Conservation (phyloP, 768 basidiomycete genomes). For the Mycena epipterygia region DNA sequence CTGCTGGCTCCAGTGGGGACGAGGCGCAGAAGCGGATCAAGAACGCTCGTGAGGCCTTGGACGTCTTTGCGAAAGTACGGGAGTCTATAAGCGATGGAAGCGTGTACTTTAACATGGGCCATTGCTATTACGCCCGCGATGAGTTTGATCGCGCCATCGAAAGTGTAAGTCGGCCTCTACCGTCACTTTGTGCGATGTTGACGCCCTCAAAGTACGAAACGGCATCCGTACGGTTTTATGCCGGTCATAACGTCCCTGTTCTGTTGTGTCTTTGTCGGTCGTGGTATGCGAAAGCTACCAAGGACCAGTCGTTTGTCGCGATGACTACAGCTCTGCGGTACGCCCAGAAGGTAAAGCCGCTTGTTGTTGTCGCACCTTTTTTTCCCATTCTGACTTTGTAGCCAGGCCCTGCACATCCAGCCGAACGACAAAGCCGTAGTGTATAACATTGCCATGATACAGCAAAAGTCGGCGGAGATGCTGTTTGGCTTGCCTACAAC, state of each 20-base stretch:
- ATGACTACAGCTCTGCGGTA: constrained; percentile 90
- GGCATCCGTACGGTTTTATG: constrained; percentile 84
- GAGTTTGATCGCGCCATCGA: constrained; percentile 98
- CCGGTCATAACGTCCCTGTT: constrained; percentile 79
- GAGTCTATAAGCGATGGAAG: constrained; percentile 87
- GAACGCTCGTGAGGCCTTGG: constrained; percentile 89
- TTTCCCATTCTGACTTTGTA: constrained; percentile 11
- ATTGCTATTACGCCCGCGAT: constrained; percentile 92
- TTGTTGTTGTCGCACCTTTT: not conserved
- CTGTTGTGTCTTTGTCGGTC: constrained; percentile 91
- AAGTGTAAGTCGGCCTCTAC: constrained; percentile 69
- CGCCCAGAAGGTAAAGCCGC: constrained; percentile 80
- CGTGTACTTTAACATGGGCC: constrained; percentile 96
- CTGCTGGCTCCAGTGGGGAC: constrained; percentile 62
- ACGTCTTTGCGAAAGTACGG: constrained; percentile 90
- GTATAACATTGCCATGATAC: constrained; percentile 98
- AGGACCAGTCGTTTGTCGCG: constrained; percentile 84
- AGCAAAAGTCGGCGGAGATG: constrained; percentile 96
- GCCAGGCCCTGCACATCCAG: constrained; percentile 85
- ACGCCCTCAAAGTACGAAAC: constrained; percentile 82
- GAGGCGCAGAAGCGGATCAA: constrained; percentile 75
- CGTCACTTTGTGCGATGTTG: not conserved
- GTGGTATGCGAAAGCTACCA: constrained; percentile 95
- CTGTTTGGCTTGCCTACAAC: constrained; percentile 78
- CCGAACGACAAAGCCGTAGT: constrained; percentile 91